These are phyloP conservation scores for Coelastrella sp. DNA, from an alignment of 139 green algal species.

Conservation along the genomic window DNA sequence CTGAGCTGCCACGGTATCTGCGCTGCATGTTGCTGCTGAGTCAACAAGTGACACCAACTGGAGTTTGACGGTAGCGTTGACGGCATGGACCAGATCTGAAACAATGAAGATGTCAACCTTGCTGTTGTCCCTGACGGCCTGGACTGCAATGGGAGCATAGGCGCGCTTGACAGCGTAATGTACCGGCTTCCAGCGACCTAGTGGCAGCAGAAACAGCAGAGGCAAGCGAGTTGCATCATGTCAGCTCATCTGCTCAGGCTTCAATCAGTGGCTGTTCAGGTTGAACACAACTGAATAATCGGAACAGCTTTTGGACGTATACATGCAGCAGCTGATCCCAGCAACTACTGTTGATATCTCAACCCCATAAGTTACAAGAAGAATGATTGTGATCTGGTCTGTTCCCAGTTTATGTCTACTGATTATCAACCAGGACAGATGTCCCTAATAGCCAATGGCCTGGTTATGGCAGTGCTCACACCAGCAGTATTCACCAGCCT, in stretches of 20 bases:
- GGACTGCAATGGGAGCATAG: conserved; percentile 38
- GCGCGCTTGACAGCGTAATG: conserved; percentile 61
- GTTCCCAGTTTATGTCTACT: too few species aligned
- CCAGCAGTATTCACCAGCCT: not conserved
- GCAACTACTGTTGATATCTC: too few species aligned
- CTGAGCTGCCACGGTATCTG: not conserved
- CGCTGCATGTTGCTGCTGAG: not conserved
- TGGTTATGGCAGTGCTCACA: not conserved
- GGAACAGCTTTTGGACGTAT: too few species aligned
- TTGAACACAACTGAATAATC: too few species aligned
- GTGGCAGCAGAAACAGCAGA: not conserved
- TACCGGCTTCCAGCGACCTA: conserved; percentile 72
- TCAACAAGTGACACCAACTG: conserved; percentile 26
- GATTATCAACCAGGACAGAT: too few species aligned
- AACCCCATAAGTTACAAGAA: too few species aligned
- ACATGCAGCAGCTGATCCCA: too few species aligned
- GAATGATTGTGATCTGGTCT: too few species aligned
- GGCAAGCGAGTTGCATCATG: not conserved
- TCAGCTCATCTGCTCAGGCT: too few species aligned
- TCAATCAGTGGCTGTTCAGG: too few species aligned
- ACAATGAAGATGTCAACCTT: conserved; percentile 35
- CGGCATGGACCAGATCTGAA: conserved; percentile 1
- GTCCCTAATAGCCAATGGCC: not conserved
- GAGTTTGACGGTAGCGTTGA: not conserved
- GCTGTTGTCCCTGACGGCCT: not conserved